Evolutionary conservation across 2,329 filamentous ascomycete species (phyloP), one percentile per base, ranked within the genome.

Genomic region (Colletotrichum viniferum): DNA sequence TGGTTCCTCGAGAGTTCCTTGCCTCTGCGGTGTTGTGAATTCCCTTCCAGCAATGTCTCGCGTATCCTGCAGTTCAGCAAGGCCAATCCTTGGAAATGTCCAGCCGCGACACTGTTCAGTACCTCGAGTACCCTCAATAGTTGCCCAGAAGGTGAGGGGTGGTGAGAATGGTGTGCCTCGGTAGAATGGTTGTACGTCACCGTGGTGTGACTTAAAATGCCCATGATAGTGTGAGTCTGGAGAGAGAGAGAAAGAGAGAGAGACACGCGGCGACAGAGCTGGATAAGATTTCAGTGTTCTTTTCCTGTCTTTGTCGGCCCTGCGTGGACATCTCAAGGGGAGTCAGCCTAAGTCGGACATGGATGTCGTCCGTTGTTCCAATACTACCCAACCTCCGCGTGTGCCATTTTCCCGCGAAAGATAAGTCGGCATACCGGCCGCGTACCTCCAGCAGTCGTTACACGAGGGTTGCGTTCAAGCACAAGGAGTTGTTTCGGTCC

Each of bases 1-100:
- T 32, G 65, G 73, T 75, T 73, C 69, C 34, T 68, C 56, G 28
- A 32, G 24, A 9, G 32, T 60, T 73, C 32, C 69, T 30, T 72
- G 24, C 8, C 43, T 24, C 6, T 52, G n/a, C 30, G 32, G 28
- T 43, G 61, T 18, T 16, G 14, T 18, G 12, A 48, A 28, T 7
- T 61, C 24, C 43, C 68, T 61, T 69, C 38, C 55, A 28, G 26
- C 28, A 34, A 30, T 13, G 56, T 72, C 43, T 64, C 28, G 69
- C 64, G 43, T 34, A 60, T 63, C 34, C 63, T 52, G 69, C 26
- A 12, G 38, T n/a, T 18, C 16, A 26, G 6, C 34, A 63, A 16
- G 28, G 68, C 34, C 12, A 36, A 52, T 52, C 36, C 52, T 60
- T 60, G 65, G 36, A 48, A 7, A 43, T 8, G 4, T 21, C 9